phyloP scores from a whole-genome alignment of 352 stramenopile species.

The Globisporangium nodosum region DNA sequence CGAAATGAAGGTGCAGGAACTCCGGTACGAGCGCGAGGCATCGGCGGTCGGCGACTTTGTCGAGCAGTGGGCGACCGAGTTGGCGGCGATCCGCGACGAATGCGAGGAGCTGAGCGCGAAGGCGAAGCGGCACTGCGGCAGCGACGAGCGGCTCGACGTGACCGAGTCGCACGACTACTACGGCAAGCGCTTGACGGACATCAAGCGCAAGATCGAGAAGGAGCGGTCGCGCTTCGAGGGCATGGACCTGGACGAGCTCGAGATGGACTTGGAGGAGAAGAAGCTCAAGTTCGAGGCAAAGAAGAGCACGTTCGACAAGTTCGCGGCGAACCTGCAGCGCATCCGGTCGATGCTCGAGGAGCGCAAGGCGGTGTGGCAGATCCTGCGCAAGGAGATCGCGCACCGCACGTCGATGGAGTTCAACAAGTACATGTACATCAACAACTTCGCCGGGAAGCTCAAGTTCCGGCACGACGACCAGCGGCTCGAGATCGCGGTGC shows the following conservation, averaged over 20 bases:
- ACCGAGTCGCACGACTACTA: conserved; percentile 72
- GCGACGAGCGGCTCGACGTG: conserved; percentile 53
- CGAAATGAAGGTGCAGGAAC: conserved; percentile 63
- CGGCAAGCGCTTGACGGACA: conserved; percentile 69
- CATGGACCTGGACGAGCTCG: conserved; percentile 78
- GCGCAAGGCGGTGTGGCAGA: conserved; percentile 69
- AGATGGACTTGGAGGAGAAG: conserved; percentile 71
- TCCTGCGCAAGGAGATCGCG: conserved; percentile 74
- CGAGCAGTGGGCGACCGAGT: conserved; percentile 40
- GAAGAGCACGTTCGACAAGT: conserved; percentile 52
- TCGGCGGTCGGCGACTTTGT: conserved; percentile 38
- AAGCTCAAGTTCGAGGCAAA: conserved; percentile 65
- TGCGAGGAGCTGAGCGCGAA: conserved; percentile 59
- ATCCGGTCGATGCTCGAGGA: conserved; percentile 73
- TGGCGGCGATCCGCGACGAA: conserved; percentile 43
- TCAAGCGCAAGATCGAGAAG: conserved; percentile 70
- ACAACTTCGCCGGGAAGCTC: conserved; percentile 82
- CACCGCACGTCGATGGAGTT: conserved; percentile 75
- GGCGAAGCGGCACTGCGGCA: conserved; percentile 46
- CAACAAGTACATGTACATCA: conserved; percentile 80
- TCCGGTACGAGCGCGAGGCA: conserved; percentile 55
- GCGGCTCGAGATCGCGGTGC: conserved; percentile 69
- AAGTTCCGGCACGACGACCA: conserved; percentile 77
- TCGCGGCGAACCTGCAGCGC: conserved; percentile 52
- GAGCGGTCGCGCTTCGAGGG: conserved; percentile 73